phyloP scores from a whole-genome alignment of 768 basidiomycete genomes.

The Tricholoma bakamatsutake region DNA sequence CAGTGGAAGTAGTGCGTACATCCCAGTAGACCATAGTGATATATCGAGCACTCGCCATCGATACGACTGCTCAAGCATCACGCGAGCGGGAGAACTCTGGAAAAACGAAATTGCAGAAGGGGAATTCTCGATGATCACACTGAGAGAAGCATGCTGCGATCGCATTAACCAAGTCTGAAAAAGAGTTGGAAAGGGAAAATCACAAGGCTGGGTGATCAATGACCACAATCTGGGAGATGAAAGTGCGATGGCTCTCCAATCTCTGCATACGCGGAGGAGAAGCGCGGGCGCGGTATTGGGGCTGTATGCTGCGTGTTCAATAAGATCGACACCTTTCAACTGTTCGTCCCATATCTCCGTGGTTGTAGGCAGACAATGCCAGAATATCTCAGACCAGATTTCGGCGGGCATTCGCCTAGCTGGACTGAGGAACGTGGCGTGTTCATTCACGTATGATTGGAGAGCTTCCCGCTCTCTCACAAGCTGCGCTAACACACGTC shows the following conservation, averaged over 20 bases:
- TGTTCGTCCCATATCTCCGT: too few relatives aligned
- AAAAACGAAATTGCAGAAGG: background rate
- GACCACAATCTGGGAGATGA: background rate
- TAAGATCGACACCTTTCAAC: too few relatives aligned
- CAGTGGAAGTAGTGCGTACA: background rate
- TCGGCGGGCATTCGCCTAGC: background rate
- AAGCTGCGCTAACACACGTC: background rate
- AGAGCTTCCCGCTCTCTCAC: background rate
- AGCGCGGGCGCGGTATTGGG: background rate
- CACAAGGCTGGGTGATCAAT: background rate
- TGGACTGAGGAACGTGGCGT: background rate
- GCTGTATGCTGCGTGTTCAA: background rate
- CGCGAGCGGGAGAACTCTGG: background rate
- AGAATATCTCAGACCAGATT: background rate
- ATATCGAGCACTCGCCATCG: background rate
- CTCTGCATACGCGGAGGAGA: background rate
- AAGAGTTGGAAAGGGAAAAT: background rate
- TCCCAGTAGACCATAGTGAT: background rate
- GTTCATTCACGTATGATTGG: background rate
- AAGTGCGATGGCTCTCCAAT: background rate
- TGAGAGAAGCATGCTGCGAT: background rate
- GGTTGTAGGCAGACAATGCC: background rate
- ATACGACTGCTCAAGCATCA: background rate
- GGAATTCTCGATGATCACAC: background rate
- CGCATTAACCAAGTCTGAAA: background rate